Evolutionary conservation across 305 asterid genomes (phyloP).

Genomic region (Ilex paraguariensis): DNA sequence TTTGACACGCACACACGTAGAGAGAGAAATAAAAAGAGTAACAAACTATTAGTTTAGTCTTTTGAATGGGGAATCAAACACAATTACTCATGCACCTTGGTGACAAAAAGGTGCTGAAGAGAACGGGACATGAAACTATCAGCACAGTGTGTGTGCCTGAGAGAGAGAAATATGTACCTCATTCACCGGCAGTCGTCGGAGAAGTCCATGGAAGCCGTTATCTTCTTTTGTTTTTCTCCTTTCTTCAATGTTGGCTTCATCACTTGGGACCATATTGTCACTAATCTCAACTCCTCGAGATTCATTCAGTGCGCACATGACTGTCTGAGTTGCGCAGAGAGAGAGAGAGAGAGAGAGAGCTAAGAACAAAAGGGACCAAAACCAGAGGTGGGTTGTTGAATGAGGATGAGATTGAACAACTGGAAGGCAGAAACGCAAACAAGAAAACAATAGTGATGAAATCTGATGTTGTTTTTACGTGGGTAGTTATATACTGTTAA

Average conservation of each 20-base stretch:
- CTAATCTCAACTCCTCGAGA: too few relatives aligned
- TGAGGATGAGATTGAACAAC: too few relatives aligned
- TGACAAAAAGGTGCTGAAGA: not conserved
- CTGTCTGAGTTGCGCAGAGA: not conserved
- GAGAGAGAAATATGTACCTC: slow-evolving; percentile 33
- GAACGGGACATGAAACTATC: not conserved
- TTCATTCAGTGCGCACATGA: slow-evolving; percentile 26
- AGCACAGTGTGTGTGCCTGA: not conserved
- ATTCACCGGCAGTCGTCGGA: slow-evolving; percentile 38
- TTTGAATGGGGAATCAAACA: not conserved
- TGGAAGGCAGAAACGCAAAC: too few relatives aligned
- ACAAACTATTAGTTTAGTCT: too few relatives aligned
- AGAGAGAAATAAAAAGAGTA: too few relatives aligned
- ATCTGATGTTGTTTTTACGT: too few relatives aligned
- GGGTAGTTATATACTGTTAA: too few relatives aligned
- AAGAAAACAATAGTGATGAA: too few relatives aligned
- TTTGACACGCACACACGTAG: not conserved
- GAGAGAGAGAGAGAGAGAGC: not conserved
- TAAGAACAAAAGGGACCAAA: not conserved
- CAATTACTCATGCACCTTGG: not conserved
- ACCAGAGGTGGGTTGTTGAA: too few relatives aligned
- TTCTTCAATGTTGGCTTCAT: slow-evolving; percentile 11
- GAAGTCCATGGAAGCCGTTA: slow-evolving; percentile 22
- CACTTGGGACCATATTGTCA: slow-evolving; percentile 5
- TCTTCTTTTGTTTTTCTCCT: not conserved